These are phyloP conservation scores for Salix caprea DNA, from an alignment of 345 rosid species.

Conservation along the genomic window DNA sequence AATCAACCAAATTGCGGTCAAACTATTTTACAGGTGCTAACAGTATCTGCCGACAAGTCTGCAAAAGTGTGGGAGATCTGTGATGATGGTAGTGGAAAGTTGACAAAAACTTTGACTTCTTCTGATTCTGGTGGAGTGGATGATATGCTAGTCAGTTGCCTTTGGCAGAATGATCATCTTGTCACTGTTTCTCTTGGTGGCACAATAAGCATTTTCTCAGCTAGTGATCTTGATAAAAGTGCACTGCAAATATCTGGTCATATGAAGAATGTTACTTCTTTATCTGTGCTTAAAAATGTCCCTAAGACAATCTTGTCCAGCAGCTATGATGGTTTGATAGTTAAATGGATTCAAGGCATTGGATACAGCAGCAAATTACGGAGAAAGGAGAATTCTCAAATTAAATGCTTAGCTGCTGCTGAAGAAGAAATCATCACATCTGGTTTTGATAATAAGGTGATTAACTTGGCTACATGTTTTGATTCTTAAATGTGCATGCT, in stretches of 20 bases:
- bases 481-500: neutral
- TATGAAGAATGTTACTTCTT: conserved; percentile 75
- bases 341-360: conserved; percentile 83
- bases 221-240: conserved; percentile 67
- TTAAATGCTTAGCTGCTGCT: conserved; percentile 78
- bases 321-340: conserved; percentile 87
- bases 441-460: conserved; percentile 90
- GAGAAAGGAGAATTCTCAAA: conserved; percentile 72
- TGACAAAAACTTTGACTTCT: conserved; percentile 62
- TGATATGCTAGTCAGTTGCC: conserved; percentile 94
- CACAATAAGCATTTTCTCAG: conserved; percentile 65
- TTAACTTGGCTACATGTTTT: neutral
- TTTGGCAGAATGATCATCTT: conserved; percentile 84
- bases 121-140: conserved; percentile 76
- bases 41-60: conserved; percentile 95
- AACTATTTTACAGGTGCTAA: conserved; percentile 53
- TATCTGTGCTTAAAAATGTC: conserved; percentile 56
- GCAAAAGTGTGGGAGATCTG: conserved; percentile 91
- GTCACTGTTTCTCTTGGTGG: conserved; percentile 95
- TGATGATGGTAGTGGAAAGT: conserved; percentile 61
- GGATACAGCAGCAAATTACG: conserved; percentile 76
- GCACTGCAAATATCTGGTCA: conserved; percentile 76
- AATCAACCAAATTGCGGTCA: neutral
- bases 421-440: conserved; percentile 80
- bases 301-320: conserved; percentile 62